Base-by-base conservation (phyloP, 2,329 filamentous ascomycete species). In the Phaeosphaeria sp. region DNA sequence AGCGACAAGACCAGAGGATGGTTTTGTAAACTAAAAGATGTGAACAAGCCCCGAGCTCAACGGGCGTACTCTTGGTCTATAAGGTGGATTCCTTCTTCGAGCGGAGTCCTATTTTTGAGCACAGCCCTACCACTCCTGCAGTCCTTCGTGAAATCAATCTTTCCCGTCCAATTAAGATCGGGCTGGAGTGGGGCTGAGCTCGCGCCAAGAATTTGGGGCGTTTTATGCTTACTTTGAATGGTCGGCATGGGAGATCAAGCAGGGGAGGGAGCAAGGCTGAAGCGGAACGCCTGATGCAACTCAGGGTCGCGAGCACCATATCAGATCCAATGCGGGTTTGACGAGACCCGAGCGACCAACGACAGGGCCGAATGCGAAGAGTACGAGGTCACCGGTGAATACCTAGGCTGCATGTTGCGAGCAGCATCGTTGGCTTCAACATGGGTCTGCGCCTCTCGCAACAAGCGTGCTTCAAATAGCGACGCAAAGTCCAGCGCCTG, bases 161-260 rank as follows among this genome's bases (percentile, higher is more conserved):
- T 44, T 39, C 36, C 22, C 43, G 50, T 50, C 67, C 52, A 68
- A 66, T 68, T 47, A 63, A 6, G n/a, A 21, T 9, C n/a, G n/a
- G 56, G 45, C 47, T 25, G 48, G 20, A 8, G 27, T 22, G 42
- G 33, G 54, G 53, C 55, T 53, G 61, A 63, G 59, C 53, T 55
- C 56, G 60, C 13, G 66, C 63, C 61, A 68, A 68, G 65, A 22
- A 49, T 40, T 20, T 30, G 20, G n/a, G 60, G 58, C 57, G 50
- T 48, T 56, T 52, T 59, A 50, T 17, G 36, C 21, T 39, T 6
- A 8, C 22, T 11, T 33, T 64, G 43, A 63, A 27, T 65, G 64
- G 61, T 30, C 43, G 42, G 44, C 50, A 55, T 54, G 52, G 46
- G 33, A 56, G 53, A 36, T 45, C 52, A 55, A n/a, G 17, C 11